Base-by-base conservation (phyloP, 257 asterid species). In the Marsdenia floribunda region DNA sequence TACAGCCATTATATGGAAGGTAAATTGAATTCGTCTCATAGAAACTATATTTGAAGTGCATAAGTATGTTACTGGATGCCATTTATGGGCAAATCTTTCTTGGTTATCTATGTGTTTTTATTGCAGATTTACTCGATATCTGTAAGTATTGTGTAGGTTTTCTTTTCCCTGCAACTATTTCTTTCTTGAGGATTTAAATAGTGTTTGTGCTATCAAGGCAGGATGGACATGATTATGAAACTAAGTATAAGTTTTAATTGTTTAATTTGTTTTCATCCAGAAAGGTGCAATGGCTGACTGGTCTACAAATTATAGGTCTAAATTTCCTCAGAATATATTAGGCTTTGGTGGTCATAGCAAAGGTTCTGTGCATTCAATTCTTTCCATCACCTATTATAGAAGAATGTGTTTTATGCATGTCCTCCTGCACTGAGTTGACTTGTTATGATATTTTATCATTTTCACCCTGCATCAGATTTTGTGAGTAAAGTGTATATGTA, bases 1-100 rank as follows among this genome's bases (percentile, higher is more conserved):
- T 83, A 88, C 91, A 5, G 94, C 96, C 79, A 89, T 89, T 78
- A 89, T 92, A 80, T 94, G 97, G 97, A 79, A 92, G 97, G 99
- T 88, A 81, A 72, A 71, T 74, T 78, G 50, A 47, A 18, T 72
- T 73, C 10, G 65, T 33, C 44, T 42, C 33, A 42, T n/a, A 44
- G 26, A 44, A 35, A 49, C 10, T 22, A 21, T 53, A 47, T 37
- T 47, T 52, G 68, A 38, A 24, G 71, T 66, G 50, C 54, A 26
- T 58, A 55, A 66, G 65, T 70, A 63, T 54, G 76, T 54, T 57
- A 52, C 22, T 55, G 35, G 57, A 68, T 55, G 66, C 73, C 49
- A 35, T 49, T 69, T 35, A 26, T 57, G 76, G 61, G 7, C 54
- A 38, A 10, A 42, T 15, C 54, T 50, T 3, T 16, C 33, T 26